Evolutionary conservation across 345 rosid genomes (phyloP), one percentile per base, ranked within the genome.

Genomic region (Noccaea caerulescens): DNA sequence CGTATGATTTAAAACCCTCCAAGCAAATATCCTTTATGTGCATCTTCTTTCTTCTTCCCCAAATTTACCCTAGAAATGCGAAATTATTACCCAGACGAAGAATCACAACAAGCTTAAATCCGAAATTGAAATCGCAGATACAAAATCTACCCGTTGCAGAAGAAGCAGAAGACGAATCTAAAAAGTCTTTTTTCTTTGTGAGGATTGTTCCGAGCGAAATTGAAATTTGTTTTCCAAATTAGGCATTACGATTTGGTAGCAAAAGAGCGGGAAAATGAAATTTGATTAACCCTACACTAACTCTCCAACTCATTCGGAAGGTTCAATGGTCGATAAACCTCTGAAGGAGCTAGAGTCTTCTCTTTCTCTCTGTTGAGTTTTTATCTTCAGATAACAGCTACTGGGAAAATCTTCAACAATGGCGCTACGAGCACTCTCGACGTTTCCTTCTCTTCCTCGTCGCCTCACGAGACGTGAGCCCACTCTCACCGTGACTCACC

Each of bases 1-100:
- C 99, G 46, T 94, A 94, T 13, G 99, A 94, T 71, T 94, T 92
- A 80, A 94, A 94, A 27, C 99, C 97, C 75, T 94, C 99, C 68
- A 94, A 77, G 55, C 97, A 91, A 64, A 94, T 66, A 77, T 94
- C 99, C 77, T 87, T 91, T 51, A 94, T 80, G 64, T 89, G 77
- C 98, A 94, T 94, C 20, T 49, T 79, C 30, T 18, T 45, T 49
- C 67, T 37, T 34, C 50, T 55, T 55, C 63, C 44, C 58, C 65
- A 59, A 12, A n/a, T 20, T 32, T 10, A 58, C 72, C 77, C 77
- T 66, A 58, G 67, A 45, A 54, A 55, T 45, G 65, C 33, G 14
- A 69, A 18, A 47, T 1, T 25, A 25, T 3, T 16, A 54, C 47
- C 47, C 46, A 7, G 38, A 53, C 7, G 18, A 54, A 6, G 58